Evolutionary conservation across 2,329 filamentous ascomycete species (phyloP), one percentile per base, ranked within the genome.

Genomic region (Fusarium graminum): DNA sequence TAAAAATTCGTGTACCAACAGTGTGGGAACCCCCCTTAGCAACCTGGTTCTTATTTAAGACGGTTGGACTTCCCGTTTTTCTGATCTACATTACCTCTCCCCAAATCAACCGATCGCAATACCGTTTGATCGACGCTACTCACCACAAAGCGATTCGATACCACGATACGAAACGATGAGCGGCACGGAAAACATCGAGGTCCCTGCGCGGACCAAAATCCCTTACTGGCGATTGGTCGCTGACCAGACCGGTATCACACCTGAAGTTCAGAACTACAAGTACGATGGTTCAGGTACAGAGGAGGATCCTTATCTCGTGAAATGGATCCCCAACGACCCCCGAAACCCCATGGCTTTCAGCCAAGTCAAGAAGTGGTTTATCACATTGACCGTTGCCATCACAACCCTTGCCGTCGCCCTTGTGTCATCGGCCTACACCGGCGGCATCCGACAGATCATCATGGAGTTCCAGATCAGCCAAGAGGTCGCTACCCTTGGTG

Each of bases 241-340:
- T 30, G 65, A 67, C 22, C 65, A 67, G 32, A 47, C 65, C 17
- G 65, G 65, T n/a, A 45, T 67, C 12, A 67, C 65, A 39, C 65
- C 65, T 12, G 65, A 61, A 36, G 65, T 67, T 53, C 30, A 22
- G 26, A 60, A 68, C 45, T 58, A 57, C 65, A 67, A 68, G 19
- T 67, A 67, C 32, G 54, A 68, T 28, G 65, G 65, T 10, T 62
- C 60, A 26, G 65, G 65, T 43, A 67, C 65, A 25, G 60, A 68
- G 25, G 53, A 65, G 17, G 65, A 68, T 14, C 65, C 65, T 4
- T 67, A 67, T 25, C 62, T 28, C 12, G 65, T 67, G 36, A 67
- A 58, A 65, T 67, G 65, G 65, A 67, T 67, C 9, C 65, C 65
- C 55, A 65, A 67, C 34, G 65, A 67, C 7, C 65, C 65, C 3